Conservation (phyloP, 306 rosid genomes). For the Trichosanthes truncata region DNA sequence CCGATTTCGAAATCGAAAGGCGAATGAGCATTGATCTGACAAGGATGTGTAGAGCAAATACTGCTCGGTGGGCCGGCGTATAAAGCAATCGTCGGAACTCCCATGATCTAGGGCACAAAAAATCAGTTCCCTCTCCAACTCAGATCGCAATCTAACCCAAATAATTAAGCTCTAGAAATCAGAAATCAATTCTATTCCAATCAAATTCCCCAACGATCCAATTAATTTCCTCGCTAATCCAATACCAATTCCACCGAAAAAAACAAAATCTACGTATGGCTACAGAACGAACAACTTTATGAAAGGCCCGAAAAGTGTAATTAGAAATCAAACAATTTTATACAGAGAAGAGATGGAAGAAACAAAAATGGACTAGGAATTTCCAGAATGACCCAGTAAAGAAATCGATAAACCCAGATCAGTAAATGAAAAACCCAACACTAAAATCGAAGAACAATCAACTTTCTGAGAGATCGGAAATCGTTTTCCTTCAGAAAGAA, state of each 20-base stretch:
- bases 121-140: background rate
- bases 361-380: background rate
- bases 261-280: background rate
- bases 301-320: background rate
- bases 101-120: slow-evolving; percentile 32
- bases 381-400: background rate
- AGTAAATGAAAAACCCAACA: background rate
- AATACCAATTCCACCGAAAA: background rate
- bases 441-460: background rate
- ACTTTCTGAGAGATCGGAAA: background rate
- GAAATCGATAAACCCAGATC: background rate
- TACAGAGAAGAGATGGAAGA: background rate
- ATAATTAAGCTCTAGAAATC: background rate
- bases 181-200: background rate
- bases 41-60: slow-evolving; percentile 66
- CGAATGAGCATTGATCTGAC: slow-evolving; percentile 58
- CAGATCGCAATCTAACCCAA: slow-evolving; percentile 4
- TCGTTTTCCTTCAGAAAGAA: slow-evolving; percentile 13
- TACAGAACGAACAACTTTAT: background rate
- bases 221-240: background rate
- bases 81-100: slow-evolving; percentile 73
- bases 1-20: slow-evolving; percentile 63
- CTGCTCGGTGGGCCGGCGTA: slow-evolving; percentile 80
- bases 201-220: background rate
- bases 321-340: background rate